Base-by-base conservation (phyloP, 192 early-diverging fungal species). In the Coemansia sp. region DNA sequence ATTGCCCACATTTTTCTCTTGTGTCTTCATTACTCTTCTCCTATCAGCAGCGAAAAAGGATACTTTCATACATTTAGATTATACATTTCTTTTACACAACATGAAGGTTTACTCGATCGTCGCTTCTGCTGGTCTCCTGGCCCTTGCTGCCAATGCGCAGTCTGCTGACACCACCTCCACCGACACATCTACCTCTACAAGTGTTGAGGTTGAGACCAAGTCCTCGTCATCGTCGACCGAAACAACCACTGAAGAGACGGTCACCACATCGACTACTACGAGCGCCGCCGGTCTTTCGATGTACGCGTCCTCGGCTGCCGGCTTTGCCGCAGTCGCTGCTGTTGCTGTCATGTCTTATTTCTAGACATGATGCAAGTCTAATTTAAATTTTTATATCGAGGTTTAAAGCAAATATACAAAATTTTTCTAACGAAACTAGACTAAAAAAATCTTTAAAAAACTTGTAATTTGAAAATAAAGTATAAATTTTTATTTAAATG, bases 311-410 rank as follows among this genome's bases (percentile, higher is more conserved):
- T 30, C 45, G 9, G 41, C 52, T 30, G 24, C 48, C 5, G 59
- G 59, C 40, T 56, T 58, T 34, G 60, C 60, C n/a, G 67, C 51
- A 1, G 55, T 48, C 15, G 67, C 51, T 19, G n/a, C 53, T 17
- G 56, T 50, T 30, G 56, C 64, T 3, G 69, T 54, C 49, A 15
- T 64, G 9, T 71, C 62, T 2, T 71, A 64, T 47, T 64, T 64
- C 37, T 71, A 64, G 52, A 18, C 21, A 9, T 37, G 34, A 8
- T 37, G 30, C 34, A 37, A 8, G 34, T 37, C 34, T 37, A 48
- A 58, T 17, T 59, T 48, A 8, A 48, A 19, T 59, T 34, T 57
- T 47, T 58, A n/a, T n/a, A n/a, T n/a, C n/a, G 15, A 27, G 21
- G 15, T 14, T 30, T 47, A 43, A 46, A 48, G 30, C 30, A 48